Base-by-base conservation (phyloP, 805 yeast genomes). In the Ogataea glucozyma region DNA sequence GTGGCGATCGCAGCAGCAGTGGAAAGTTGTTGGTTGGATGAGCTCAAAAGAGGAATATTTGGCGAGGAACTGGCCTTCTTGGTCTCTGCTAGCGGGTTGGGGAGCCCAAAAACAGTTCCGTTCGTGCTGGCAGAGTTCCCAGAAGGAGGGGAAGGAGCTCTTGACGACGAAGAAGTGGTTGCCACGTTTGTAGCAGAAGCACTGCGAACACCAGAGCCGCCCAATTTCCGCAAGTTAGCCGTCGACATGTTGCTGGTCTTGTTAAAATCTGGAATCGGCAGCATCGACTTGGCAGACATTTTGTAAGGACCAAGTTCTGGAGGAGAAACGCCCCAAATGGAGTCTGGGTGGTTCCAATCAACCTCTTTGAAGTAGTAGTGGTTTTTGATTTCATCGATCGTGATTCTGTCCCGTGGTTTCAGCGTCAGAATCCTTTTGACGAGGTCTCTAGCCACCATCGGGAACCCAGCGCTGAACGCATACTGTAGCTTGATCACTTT, bases 401-500 rank as follows among this genome's bases (percentile, higher is more conserved):
- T 73, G 2, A 79, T 69, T 62, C 95, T 73, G 47, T 76, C 78
- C 7, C 74, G 73, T 4, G 91, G 89, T 46, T 76, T 77, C 37
- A 82, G 66, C 1, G 83, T 76, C 33, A 86, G 65, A 11, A 86
- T 78, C 49, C 79, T 76, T 58, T 85, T 85, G 31, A 86, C 80
- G 52, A 86, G 70, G 63, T 86, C 95, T 54, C 95, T 70, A 3
- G 84, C 57, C 11, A 83, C 69, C 61, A 77, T 71, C 5, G 95
- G 95, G 55, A 86, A 86, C 0, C 93, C 93, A 3, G 95, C 93
- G 42, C 88, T 81, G 56, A 83, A 86, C 2, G 95, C 93, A 64
- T 74, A 86, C 56, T 86, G 91, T 37, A 83, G 70, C 60, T 86
- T 85, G 54, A 86, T 79, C 45, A 86, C 84, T 57, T 86, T 86